A percentile compares a stretch with the other conserved stretches of the same genome.
phyloP scores from a whole-genome alignment of 306 rosid species.

The Trichosanthes truncata region DNA sequence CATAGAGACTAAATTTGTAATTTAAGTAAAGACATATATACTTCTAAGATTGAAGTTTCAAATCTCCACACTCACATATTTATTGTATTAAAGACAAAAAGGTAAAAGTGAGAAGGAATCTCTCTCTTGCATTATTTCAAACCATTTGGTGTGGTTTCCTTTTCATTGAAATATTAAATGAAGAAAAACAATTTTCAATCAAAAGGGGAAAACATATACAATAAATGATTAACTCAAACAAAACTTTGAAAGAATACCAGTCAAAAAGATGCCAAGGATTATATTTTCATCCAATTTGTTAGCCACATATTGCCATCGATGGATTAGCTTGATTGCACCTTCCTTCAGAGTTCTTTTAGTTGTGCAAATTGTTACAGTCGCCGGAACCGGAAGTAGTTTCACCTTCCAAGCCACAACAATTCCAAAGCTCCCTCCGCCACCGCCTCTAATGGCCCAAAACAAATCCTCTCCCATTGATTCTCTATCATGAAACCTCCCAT shows the following conservation, averaged over 20 bases:
- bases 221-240: no score
- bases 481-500: not conserved
- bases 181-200: no score
- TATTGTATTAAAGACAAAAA: no score
- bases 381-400: slow-evolving; percentile 42
- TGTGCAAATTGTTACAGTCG: slow-evolving; percentile 41
- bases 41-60: no score
- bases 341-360: slow-evolving; percentile 29
- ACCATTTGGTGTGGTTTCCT: no score
- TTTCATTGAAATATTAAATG: no score
- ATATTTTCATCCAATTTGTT: slow-evolving; percentile 35
- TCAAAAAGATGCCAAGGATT: slow-evolving; percentile 20
- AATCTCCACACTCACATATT: no score
- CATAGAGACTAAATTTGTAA: no score
- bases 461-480: not conserved
- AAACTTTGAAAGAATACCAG: not conserved
- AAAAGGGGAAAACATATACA: no score
- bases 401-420: slow-evolving; percentile 62
- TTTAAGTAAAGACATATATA: no score
- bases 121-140: no score
- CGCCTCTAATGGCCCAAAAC: not conserved
- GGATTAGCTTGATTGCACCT: slow-evolving; percentile 34
- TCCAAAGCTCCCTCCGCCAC: slow-evolving; percentile 15
- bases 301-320: slow-evolving; percentile 49
- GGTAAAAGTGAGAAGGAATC: no score